Percentiles rank a stretch among this genome's conserved stretches.
Evolutionary conservation across 2,329 filamentous ascomycete species (phyloP).

Genomic region (Clonostachys chloroleuca): DNA sequence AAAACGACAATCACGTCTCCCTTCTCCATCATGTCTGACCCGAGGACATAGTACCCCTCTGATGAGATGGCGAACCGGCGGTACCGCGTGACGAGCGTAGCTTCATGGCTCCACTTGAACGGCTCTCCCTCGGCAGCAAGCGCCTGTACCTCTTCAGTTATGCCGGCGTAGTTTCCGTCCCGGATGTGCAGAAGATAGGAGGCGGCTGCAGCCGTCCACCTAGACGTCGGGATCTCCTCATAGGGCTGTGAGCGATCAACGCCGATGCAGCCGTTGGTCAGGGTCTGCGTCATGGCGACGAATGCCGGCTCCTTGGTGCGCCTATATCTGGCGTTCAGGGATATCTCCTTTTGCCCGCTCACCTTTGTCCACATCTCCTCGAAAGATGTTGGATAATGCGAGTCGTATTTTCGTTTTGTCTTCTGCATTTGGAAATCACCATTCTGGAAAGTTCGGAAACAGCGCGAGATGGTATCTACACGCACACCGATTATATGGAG

Average conservation of each 20-base stretch:
- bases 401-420: not conserved
- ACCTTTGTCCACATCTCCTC: not conserved
- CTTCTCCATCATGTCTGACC: slow-evolving; percentile 18
- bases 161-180: not conserved
- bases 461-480: slow-evolving; percentile 14
- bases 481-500: slow-evolving; percentile 19
- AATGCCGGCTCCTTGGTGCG: slow-evolving; percentile 15
- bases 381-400: not conserved
- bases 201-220: slow-evolving; percentile 22
- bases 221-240: slow-evolving; percentile 10
- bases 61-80: slow-evolving; percentile 21
- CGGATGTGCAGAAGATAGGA: slow-evolving; percentile 20
- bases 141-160: slow-evolving; percentile 13
- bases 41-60: slow-evolving; percentile 23
- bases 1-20: slow-evolving; percentile 24
- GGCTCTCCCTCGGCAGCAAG: slow-evolving; percentile 18
- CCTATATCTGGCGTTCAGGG: not conserved
- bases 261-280: slow-evolving; percentile 23
- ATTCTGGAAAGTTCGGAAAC: slow-evolving; percentile 20
- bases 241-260: slow-evolving; percentile 17
- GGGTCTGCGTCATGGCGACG: slow-evolving; percentile 24
- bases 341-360: not conserved
- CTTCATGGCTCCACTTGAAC: slow-evolving; percentile 27
- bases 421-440: slow-evolving; percentile 20
- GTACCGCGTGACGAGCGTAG: slow-evolving; percentile 24